Evolutionary conservation across 2,329 filamentous ascomycete genomes (phyloP), one percentile per base, ranked within the genome.

Genomic region (Emergomyces africanus): DNA sequence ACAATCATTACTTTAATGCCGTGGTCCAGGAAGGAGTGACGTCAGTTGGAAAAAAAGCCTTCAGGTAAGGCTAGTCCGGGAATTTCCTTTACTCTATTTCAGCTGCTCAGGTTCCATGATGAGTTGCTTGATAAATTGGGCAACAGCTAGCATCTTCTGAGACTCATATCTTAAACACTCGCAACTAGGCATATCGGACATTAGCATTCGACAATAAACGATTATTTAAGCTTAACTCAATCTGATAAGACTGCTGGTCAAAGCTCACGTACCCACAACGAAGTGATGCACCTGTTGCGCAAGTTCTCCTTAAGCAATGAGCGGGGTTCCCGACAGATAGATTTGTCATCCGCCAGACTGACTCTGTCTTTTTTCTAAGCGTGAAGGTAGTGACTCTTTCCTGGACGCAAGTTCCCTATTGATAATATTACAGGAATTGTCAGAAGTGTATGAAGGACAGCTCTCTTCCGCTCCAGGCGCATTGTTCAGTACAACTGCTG

Each of bases 21-120:
- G 65, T 83, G 75, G 2, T 76, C 71, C 20, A 82, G 64, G 30
- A 81, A 76, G 0, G 79, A 64, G 0, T 79, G 76, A 1, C 71
- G 75, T 8, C 60, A 49, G n/a, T 39, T 51, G 50, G 54, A 66
- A 6, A 37, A 57, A 56, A 35, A 41, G 6, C n/a, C 35, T 20
- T 20, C 12, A 25, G 33, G 41, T 46, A 20, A 41, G 2, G 28
- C 12, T 2, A 30, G 15, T 3, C 12, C 20, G 0, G 37, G 28
- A 53, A 35, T 15, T n/a, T n/a, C n/a, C n/a, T n/a, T n/a, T n/a
- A n/a, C n/a, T n/a, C n/a, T n/a, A n/a, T n/a, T n/a, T n/a, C n/a
- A n/a, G n/a, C n/a, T n/a, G n/a, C n/a, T n/a, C n/a, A n/a, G n/a
- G n/a, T n/a, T n/a, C n/a, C n/a, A n/a, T n/a, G n/a, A n/a, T n/a